Conservation (phyloP, 352 stramenopile genomes). For the Poterioochromonas sp. region DNA sequence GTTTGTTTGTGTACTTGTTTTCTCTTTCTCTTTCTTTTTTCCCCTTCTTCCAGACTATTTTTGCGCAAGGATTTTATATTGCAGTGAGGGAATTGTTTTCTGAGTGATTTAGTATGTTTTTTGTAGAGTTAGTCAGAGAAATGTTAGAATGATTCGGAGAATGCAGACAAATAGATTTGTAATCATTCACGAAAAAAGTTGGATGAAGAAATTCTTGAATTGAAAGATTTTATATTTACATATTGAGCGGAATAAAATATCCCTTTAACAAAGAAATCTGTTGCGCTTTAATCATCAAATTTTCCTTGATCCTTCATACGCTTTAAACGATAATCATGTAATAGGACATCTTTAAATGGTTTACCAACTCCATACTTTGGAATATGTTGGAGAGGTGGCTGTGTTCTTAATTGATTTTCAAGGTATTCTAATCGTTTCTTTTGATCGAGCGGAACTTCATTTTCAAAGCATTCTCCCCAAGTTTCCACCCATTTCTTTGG, state of each 20-base stretch:
- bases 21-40: no score
- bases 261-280: not conserved
- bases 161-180: no score
- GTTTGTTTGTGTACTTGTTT: no score
- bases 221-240: no score
- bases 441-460: constrained; percentile 23
- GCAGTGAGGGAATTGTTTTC: no score
- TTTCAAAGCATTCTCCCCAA: constrained; percentile 24
- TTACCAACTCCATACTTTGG: constrained; percentile 22
- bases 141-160: no score
- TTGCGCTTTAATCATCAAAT: not conserved
- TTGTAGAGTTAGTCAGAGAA: no score
- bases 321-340: constrained; percentile 2
- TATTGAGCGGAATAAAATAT: not conserved
- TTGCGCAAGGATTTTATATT: no score
- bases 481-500: constrained; percentile 14
- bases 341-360: constrained; percentile 1
- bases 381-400: not conserved
- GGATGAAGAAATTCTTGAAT: no score
- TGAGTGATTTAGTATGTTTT: no score
- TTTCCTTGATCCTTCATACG: not conserved
- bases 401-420: constrained; percentile 14
- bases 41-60: no score
- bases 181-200: no score
- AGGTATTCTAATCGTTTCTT: constrained; percentile 1